These are phyloP conservation scores for Solanum hybrid DNA, from an alignment of 305 asterid genomes.

Conservation along the genomic window DNA sequence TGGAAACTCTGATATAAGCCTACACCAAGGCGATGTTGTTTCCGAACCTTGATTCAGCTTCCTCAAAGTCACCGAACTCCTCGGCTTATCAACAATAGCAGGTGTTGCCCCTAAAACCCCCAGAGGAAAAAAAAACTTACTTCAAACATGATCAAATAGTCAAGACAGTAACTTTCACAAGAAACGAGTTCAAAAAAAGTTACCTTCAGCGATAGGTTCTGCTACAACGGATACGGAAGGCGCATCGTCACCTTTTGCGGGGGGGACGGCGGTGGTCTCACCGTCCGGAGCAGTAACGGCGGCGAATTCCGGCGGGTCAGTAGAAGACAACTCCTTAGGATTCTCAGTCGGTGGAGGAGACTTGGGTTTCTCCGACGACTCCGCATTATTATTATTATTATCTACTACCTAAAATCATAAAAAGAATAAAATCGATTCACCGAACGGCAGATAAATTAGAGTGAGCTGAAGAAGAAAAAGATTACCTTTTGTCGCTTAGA, in stretches of 20 bases:
- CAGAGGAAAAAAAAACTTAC: not conserved
- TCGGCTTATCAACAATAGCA: constrained; percentile 38
- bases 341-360: constrained; percentile 30
- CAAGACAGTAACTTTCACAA: not conserved
- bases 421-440: not conserved
- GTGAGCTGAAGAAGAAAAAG: not conserved
- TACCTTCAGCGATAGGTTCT: constrained; percentile 45
- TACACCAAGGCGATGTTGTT: constrained; percentile 65
- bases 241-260: constrained; percentile 6
- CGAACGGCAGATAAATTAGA: constrained; percentile 6
- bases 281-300: constrained; percentile 18
- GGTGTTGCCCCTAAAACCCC: constrained; percentile 36
- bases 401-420: constrained; percentile 37
- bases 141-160: not conserved
- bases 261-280: not conserved
- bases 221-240: constrained; percentile 27
- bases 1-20: constrained; percentile 53
- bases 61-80: constrained; percentile 46
- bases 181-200: not conserved
- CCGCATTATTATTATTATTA: constrained; percentile 15
- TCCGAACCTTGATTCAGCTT: constrained; percentile 47
- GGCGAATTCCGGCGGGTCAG: constrained; percentile 44
- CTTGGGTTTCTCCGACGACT: constrained; percentile 38
- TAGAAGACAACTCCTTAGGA: constrained; percentile 56
- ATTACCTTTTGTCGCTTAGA: constrained; percentile 75